Base-by-base conservation (phyloP, 2,329 filamentous ascomycete genomes). In the Hypoxylon sp. region DNA sequence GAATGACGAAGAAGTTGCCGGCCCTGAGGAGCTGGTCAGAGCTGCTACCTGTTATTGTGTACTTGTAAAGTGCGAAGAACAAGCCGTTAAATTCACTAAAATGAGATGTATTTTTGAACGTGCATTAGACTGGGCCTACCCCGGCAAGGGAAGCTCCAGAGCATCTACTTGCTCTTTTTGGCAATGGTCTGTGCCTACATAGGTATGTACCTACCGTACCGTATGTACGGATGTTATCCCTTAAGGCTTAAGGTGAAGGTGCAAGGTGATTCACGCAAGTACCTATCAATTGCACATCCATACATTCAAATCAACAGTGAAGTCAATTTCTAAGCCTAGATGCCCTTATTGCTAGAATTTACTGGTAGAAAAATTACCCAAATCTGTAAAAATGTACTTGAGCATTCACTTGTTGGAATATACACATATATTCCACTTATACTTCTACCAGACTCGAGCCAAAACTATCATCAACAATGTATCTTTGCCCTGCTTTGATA, bases 1-100 rank as follows among this genome's bases (percentile, higher is more conserved):
- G 65, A 68, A 68, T 65, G 65, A 65, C 61, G 65, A 68, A 68
- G 60, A 58, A 57, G 53, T 21, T 65, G 50, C 62, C 57, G 56
- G 48, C 49, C 41, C 14, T 48, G 23, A 30, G 11, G 51, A 56
- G 45, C 25, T 45, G 34, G 51, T 19, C 52, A 32, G 17, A 36
- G 45, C 41, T 50, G 51, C 41, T 19, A 23, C 32, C 52, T 63
- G 59, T 55, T 62, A 62, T 30, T 49, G 6, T 25, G 7, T 62
- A 62, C 59, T 23, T 55, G 5, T n/a, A 10, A 1, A 3, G 28
- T 14, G n/a, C 28, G 2, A 4, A 19, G 5, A 10, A 14, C 32
- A 6, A 21, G 7, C 14, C 5, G 6, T 21, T 19, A n/a, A 30
- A n/a, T 11, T 3, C 5, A 11, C 21, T 14, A 5, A 30, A 30